Conservation (phyloP, 2,329 filamentous ascomycete genomes). For the Orbilia ellipsospora region DNA sequence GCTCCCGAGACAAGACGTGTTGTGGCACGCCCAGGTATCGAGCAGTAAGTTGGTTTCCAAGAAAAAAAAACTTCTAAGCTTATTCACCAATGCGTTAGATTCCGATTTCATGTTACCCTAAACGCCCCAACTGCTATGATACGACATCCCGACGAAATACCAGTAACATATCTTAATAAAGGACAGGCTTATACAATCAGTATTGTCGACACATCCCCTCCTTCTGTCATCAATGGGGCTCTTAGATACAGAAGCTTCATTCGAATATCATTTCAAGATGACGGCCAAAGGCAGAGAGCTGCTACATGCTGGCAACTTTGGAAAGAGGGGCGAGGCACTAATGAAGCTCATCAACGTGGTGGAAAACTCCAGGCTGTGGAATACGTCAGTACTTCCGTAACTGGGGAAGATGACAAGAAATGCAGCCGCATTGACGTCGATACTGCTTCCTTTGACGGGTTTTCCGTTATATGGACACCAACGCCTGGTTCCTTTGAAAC, state of each 20-base stretch:
- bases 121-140: constrained; percentile 98
- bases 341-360: constrained; percentile 91
- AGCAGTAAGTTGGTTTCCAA: constrained; percentile 50
- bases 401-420: constrained; percentile 72
- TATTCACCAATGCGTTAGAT: constrained; percentile 65
- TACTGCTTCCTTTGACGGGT: constrained; percentile 88
- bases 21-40: constrained; percentile 48
- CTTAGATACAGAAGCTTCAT: constrained; percentile 88
- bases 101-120: constrained; percentile 88
- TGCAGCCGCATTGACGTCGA: constrained; percentile 77
- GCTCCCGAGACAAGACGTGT: constrained; percentile 16
- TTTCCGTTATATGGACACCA: constrained; percentile 88
- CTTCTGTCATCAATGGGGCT: constrained; percentile 68
- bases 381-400: constrained; percentile 77
- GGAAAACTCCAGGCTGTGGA: constrained; percentile 95
- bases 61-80: not conserved
- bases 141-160: constrained; percentile 87
- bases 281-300: constrained; percentile 87
- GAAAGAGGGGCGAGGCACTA: constrained; percentile 96
- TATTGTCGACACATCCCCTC: constrained; percentile 79
- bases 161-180: constrained; percentile 98
- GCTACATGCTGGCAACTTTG: constrained; percentile 87
- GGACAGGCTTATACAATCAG: constrained; percentile 92
- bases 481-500: constrained; percentile 79
- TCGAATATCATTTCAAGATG: constrained; percentile 96